Evolutionary conservation across 306 rosid genomes (phyloP), one percentile per base, ranked within the genome.

Genomic region (Vachellia collinsii): DNA sequence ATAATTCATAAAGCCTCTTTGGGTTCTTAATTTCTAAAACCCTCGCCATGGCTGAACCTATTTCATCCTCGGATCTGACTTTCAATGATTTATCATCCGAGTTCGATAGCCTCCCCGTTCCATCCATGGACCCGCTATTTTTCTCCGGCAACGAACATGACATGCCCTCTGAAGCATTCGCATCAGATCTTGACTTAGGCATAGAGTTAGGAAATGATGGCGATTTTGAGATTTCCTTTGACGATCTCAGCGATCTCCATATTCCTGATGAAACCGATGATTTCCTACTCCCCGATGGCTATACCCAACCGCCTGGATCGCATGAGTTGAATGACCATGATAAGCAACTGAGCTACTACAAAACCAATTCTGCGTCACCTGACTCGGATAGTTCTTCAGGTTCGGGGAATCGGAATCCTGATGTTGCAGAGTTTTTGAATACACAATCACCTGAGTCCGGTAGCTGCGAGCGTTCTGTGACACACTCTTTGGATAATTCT

Each of bases 181-280:
- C 85, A 10, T 80, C 92, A 48, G 97, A 92, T 84, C 83, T 89
- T 0, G 91, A 82, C 0, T 83, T 89, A 2, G 84, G 84, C 79
- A 62, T 90, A 41, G 87, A 82, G 11, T 17, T 67, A 0, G 72
- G 34, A 10, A 43, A 42, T 41, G 14, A n/a, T n/a, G 91, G 83
- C 1, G 94, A 91, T 8, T 87, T 75, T 76, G 96, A 91, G 73
- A 83, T 93, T 66, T 90, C 91, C 10, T 90, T 95, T 19, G 99
- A 95, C 4, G 99, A 88, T 58, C 75, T 91, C 3, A 93, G 88
- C 7, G 70, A 78, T 7, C 85, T 91, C 76, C 77, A 58, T 76
- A 75, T 93, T 25, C 99, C 97, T 7, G 79, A 89, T 0, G 95
- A 90, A 20, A 64, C 85, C 23, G 94, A 93, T 1, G 93, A 82